Conservation (phyloP, 352 stramenopile genomes). For the Phytophthora brassicae region DNA sequence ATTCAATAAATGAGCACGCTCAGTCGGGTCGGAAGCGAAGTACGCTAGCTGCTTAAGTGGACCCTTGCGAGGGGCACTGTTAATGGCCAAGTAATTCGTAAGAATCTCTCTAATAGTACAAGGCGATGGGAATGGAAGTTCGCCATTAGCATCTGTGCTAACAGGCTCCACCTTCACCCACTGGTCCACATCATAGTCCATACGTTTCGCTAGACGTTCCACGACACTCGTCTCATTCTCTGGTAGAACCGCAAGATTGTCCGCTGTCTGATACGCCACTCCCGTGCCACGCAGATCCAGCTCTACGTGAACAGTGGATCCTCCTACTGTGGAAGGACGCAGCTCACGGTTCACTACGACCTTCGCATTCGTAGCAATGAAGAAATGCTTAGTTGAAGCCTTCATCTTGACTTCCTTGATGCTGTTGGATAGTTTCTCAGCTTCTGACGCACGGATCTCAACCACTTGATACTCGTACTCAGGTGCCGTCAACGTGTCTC, state of each 20-base stretch:
- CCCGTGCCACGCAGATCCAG: constrained; percentile 83
- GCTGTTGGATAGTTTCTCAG: constrained; percentile 8
- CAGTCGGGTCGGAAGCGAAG: constrained; percentile 59
- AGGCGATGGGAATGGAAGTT: constrained; percentile 93
- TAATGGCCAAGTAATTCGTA: constrained; percentile 93
- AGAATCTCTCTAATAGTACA: constrained; percentile 93
- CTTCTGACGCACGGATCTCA: constrained; percentile 39
- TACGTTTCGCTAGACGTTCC: constrained; percentile 70
- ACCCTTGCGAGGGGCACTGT: constrained; percentile 85
- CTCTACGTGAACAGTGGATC: constrained; percentile 91
- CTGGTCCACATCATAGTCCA: constrained; percentile 92
- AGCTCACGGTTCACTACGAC: constrained; percentile 91
- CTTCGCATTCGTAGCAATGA: constrained; percentile 80
- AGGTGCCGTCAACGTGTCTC: constrained; percentile 28
- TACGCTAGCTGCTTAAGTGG: constrained; percentile 83
- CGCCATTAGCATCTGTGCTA: constrained; percentile 47
- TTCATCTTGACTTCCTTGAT: constrained; percentile 53
- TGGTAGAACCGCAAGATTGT: constrained; percentile 94
- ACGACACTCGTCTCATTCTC: constrained; percentile 87
- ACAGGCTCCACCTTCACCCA: constrained; percentile 81
- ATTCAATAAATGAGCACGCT: constrained; percentile 56
- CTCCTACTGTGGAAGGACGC: constrained; percentile 69
- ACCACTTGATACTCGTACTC: constrained; percentile 65
- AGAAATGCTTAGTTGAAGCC: constrained; percentile 90
- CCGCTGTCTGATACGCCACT: constrained; percentile 91